Conservation (phyloP, 148 eudicot species). For the Polygonum aviculare region DNA sequence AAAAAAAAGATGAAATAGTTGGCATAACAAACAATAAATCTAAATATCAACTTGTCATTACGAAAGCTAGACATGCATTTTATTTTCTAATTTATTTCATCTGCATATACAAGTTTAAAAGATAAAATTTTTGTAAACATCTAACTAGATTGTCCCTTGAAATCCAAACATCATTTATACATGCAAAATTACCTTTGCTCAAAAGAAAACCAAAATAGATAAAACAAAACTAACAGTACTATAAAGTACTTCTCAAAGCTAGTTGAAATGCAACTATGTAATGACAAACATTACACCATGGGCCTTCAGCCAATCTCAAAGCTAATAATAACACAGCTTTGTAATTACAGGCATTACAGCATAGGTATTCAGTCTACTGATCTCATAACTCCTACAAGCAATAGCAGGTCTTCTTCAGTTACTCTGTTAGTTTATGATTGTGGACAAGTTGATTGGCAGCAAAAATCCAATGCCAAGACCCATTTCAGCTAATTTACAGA, state of each 20-base stretch:
- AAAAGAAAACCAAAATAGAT: background rate
- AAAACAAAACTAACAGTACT: background rate
- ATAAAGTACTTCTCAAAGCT: background rate
- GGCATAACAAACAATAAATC: background rate
- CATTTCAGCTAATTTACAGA: background rate
- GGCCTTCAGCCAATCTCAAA: background rate
- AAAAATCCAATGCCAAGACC: background rate
- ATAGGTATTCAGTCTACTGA: background rate
- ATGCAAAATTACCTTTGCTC: background rate
- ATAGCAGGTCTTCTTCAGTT: background rate
- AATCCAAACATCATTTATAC: background rate
- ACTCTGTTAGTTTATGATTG: background rate
- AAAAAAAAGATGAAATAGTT: conserved; percentile 7
- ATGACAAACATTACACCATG: background rate
- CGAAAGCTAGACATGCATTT: background rate
- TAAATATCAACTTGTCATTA: background rate
- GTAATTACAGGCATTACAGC: background rate
- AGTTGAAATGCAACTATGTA: background rate
- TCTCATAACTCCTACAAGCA: background rate
- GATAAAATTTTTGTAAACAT: background rate
- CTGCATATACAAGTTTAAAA: background rate
- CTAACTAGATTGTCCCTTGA: background rate
- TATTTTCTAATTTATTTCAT: background rate
- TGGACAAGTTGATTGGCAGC: background rate
- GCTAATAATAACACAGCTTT: background rate